Evolutionary conservation across 192 early-diverging fungal genomes (phyloP).

Genomic region (Linnemannia hyalina): DNA sequence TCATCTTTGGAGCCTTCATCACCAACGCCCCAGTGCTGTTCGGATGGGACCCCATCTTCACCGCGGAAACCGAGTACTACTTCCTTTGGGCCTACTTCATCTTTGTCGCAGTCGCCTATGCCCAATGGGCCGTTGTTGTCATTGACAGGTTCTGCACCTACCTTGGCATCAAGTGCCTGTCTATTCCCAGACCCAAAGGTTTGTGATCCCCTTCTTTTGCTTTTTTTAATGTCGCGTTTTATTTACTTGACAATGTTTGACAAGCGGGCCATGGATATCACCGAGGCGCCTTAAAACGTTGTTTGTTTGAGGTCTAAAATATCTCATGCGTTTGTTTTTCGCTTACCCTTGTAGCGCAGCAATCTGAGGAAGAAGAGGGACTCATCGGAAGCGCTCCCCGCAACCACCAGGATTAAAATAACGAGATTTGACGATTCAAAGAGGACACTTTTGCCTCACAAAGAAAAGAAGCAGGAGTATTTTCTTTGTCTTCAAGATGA

Average conservation of each 20-base stretch:
- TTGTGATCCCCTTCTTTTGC: conserved; percentile 13
- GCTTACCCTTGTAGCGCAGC: conserved; percentile 56
- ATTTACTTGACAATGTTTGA: not conserved
- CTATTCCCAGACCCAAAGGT: conserved; percentile 71
- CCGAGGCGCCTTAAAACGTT: conserved; percentile 10
- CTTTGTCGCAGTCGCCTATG: conserved; percentile 82
- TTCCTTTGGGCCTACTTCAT: conserved; percentile 79
- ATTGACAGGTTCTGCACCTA: conserved; percentile 90
- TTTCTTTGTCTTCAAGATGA: not conserved
- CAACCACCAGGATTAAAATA: conserved; percentile 44
- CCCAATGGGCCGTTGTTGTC: conserved; percentile 88
- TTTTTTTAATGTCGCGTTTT: not conserved
- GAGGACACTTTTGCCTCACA: not conserved
- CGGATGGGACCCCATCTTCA: conserved; percentile 74
- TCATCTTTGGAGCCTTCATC: conserved; percentile 79
- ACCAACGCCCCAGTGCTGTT: conserved; percentile 68
- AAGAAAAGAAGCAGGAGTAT: conserved; percentile 2
- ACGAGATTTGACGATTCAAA: not conserved
- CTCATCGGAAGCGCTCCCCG: conserved; percentile 41
- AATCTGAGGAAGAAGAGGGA: conserved; percentile 58
- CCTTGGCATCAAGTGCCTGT: conserved; percentile 88
- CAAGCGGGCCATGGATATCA: not conserved
- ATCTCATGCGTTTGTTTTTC: conserved; percentile 51
- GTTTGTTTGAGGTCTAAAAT: conserved; percentile 48
- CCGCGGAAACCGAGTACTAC: conserved; percentile 72